Percentiles rank a stretch among this genome's conserved stretches.
phyloP scores from a whole-genome alignment of 495 filamentous ascomycete genomes.

The Penicillium chermesinum region DNA sequence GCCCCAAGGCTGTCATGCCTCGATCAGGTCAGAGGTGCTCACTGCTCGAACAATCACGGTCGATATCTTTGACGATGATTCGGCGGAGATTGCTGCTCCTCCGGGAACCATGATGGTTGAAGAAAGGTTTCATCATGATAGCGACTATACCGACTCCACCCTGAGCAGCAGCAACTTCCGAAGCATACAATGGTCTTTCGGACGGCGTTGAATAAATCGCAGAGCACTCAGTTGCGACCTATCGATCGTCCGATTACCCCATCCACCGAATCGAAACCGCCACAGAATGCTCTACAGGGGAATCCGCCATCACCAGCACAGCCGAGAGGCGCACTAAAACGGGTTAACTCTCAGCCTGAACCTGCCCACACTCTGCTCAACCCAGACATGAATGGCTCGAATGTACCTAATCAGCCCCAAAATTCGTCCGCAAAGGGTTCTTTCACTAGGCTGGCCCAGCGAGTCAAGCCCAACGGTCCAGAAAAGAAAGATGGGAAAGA shows the following conservation, averaged over 20 bases:
- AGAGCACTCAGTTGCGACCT: slow-evolving; percentile 36
- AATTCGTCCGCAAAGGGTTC: slow-evolving; percentile 27
- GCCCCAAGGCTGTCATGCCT: slow-evolving; percentile 46
- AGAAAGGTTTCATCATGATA: slow-evolving; percentile 44
- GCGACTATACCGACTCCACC: slow-evolving; percentile 18
- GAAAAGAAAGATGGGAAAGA: slow-evolving; percentile 28
- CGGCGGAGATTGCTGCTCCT: slow-evolving; percentile 56
- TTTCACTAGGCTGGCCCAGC: slow-evolving; percentile 33
- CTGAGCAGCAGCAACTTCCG: slow-evolving; percentile 21
- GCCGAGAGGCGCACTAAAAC: not conserved
- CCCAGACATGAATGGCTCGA: not conserved
- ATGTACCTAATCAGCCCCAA: slow-evolving; percentile 6
- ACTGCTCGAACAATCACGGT: slow-evolving; percentile 70
- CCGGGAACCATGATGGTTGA: slow-evolving; percentile 63
- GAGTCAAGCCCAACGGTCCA: slow-evolving; percentile 21
- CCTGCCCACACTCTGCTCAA: slow-evolving; percentile 1
- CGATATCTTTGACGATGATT: slow-evolving; percentile 58
- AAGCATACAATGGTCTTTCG: slow-evolving; percentile 43
- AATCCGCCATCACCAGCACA: not conserved
- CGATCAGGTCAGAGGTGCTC: slow-evolving; percentile 58
- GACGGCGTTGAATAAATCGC: slow-evolving; percentile 41
- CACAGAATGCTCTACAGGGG: not conserved
- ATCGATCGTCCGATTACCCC: slow-evolving; percentile 2
- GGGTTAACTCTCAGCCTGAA: slow-evolving; percentile 1
- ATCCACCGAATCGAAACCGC: slow-evolving; percentile 1